Base-by-base conservation (phyloP, 306 rosid genomes). In the Malus asiatica region DNA sequence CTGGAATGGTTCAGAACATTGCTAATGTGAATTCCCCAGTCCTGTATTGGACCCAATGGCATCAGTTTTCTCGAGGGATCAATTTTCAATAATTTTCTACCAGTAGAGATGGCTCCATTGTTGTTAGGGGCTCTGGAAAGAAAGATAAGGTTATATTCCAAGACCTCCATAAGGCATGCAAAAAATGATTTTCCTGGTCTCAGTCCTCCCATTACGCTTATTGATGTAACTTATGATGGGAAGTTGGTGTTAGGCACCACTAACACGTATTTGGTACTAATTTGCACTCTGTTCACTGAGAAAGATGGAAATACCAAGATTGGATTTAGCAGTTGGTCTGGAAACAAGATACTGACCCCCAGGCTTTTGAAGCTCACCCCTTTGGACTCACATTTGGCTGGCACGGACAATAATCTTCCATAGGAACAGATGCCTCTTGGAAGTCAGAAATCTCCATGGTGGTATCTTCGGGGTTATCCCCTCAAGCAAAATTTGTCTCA, bases 141-240 rank as follows among this genome's bases (percentile, higher is more conserved):
- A 69, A 91, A 88, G 89, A 93, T 93, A 65, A 70, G 98, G 80
- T 75, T 93, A 86, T 93, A 93, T 73, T 91, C 98, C 1, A 93
- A 87, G 81, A 86, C 92, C 0, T 91, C 97, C 1, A 91, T 93
- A 97, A 88, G 98, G 84, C 86, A 77, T 78, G 98, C 98, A 19
- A 93, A 91, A 90, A 93, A 97, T 13, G 97, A 96, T 27, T 93
- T 93, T 77, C 98, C 97, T 0, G 97, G 98, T 76, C 90, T 93
- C 2, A 97, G 94, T 44, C 82, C 96, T 2, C 94, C 97, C 0
- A 86, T 93, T 78, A 91, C 94, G 11, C 84, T 85, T 23, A 96
- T 93, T 8, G 97, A 93, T 87, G 98, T 93, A 27, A 93, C 98
- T 46, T 91, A 75, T 63, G 98, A 93, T 78, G 98, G 96, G 55